These are phyloP conservation scores for Gamarada debralockiae DNA, from an alignment of 495 filamentous ascomycete species.

Conservation along the genomic window DNA sequence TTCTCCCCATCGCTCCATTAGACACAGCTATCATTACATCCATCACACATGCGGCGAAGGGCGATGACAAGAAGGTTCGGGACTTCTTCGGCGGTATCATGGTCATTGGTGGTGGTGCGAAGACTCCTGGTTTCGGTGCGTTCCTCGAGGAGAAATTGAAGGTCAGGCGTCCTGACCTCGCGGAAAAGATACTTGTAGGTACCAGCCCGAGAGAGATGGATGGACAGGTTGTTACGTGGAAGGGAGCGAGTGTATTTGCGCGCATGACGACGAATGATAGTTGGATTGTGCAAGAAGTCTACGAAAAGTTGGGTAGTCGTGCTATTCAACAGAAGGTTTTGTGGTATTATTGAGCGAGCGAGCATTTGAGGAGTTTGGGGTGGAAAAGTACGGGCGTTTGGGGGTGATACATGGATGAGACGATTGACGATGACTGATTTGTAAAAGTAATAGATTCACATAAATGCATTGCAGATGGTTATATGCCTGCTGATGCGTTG, in stretches of 20 bases:
- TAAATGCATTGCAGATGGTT: too few relatives aligned
- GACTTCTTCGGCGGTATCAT: slow-evolving; percentile 94
- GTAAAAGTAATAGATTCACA: too few relatives aligned
- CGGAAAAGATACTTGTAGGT: slow-evolving; percentile 83
- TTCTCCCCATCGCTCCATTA: slow-evolving; percentile 76
- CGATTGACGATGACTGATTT: too few relatives aligned
- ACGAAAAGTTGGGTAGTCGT: slow-evolving; percentile 78
- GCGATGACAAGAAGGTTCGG: slow-evolving; percentile 86
- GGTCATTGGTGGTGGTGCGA: slow-evolving; percentile 86
- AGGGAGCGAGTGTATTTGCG: slow-evolving; percentile 96
- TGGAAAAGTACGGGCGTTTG: slow-evolving; percentile 3
- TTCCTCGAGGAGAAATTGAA: slow-evolving; percentile 81
- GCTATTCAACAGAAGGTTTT: slow-evolving; percentile 84
- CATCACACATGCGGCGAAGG: slow-evolving; percentile 80
- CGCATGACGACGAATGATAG: slow-evolving; percentile 88
- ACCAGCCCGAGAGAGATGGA: slow-evolving; percentile 88
- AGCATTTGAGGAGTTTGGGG: not conserved
- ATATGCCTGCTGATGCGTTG: too few relatives aligned
- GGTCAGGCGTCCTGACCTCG: slow-evolving; percentile 59
- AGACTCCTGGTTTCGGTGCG: slow-evolving; percentile 68
- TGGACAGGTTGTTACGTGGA: slow-evolving; percentile 93
- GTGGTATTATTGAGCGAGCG: slow-evolving; percentile 52
- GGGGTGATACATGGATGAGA: too few relatives aligned
- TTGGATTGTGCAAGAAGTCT: slow-evolving; percentile 87
- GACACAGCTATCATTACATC: slow-evolving; percentile 86